Conservation (phyloP, 768 basidiomycete genomes). For the Mrakia hoshinonis region DNA sequence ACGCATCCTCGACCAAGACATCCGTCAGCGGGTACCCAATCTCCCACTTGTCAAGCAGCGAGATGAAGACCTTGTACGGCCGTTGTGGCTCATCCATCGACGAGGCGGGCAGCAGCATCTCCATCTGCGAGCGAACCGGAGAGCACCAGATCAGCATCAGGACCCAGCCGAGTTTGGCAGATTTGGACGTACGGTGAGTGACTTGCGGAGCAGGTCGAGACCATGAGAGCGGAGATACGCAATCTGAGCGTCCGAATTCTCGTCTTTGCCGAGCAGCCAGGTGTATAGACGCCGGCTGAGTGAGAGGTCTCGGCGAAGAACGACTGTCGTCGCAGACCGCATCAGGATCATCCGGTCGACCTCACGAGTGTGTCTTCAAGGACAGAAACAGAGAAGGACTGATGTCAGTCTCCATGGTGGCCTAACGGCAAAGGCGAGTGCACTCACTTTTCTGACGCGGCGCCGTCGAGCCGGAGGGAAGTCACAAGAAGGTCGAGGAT, state of each 20-base stretch:
- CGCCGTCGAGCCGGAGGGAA: constrained; percentile 63
- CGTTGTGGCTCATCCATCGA: constrained; percentile 48
- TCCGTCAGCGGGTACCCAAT: constrained; percentile 76
- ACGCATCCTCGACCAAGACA: constrained; percentile 62
- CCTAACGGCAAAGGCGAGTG: constrained; percentile 31
- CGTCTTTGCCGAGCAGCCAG: constrained; percentile 81
- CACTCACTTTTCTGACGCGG: constrained; percentile 51
- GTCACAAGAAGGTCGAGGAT: constrained; percentile 76
- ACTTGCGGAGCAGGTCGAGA: constrained; percentile 54
- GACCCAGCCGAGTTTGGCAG: too few species aligned
- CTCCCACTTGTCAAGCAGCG: constrained; percentile 93
- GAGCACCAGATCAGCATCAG: background rate
- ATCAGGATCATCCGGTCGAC: constrained; percentile 76
- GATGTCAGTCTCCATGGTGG: background rate
- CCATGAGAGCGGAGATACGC: constrained; percentile 60
- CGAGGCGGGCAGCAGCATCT: background rate
- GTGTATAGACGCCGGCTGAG: constrained; percentile 84
- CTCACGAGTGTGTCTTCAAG: constrained; percentile 31
- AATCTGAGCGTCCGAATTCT: constrained; percentile 65
- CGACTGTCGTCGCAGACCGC: constrained; percentile 76
- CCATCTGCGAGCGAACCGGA: background rate
- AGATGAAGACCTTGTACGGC: constrained; percentile 93
- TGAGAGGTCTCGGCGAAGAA: constrained; percentile 83
- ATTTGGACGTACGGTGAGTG: background rate
- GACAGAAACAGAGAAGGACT: too few species aligned